Evolutionary conservation across 2,329 filamentous ascomycete genomes (phyloP).

Genomic region (Colletotrichum lentis): DNA sequence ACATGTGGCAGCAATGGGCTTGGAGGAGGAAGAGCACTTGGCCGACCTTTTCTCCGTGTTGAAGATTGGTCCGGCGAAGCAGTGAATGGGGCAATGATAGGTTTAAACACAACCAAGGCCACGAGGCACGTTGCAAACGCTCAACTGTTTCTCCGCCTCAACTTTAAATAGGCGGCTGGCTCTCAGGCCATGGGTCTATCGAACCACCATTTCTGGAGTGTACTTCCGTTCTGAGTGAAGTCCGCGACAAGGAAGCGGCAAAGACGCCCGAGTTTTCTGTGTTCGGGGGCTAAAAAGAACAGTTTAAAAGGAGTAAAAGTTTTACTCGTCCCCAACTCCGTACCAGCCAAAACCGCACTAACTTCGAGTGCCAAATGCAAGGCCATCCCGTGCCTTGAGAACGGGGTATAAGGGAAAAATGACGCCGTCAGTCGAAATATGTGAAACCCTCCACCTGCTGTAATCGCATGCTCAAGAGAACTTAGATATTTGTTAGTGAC

Average conservation of each 20-base stretch:
- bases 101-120: conserved; percentile 4
- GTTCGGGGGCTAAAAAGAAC: conserved; percentile 19
- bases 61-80: conserved; percentile 49
- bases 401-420: conserved; percentile 37
- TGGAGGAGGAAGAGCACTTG: conserved; percentile 65
- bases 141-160: conserved; percentile 9
- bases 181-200: conserved; percentile 28
- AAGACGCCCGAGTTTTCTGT: conserved; percentile 23
- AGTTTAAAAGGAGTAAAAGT: conserved; percentile 30
- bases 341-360: conserved; percentile 35
- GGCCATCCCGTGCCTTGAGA: conserved; percentile 33
- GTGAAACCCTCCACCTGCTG: conserved; percentile 3
- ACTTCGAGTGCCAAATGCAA: conserved; percentile 37
- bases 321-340: conserved; percentile 37
- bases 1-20: conserved; percentile 71
- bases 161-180: neutral
- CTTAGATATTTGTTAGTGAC: conserved; percentile 13
- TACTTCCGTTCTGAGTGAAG: conserved; percentile 1
- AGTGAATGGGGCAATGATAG: neutral
- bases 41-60: conserved; percentile 61
- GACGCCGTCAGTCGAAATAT: conserved; percentile 30
- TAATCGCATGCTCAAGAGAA: conserved; percentile 33
- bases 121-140: neutral
- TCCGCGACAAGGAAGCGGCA: conserved; percentile 17
- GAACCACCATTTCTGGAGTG: conserved; percentile 26